phyloP scores from a whole-genome alignment of 306 rosid genomes.

The Geum urbanum region DNA sequence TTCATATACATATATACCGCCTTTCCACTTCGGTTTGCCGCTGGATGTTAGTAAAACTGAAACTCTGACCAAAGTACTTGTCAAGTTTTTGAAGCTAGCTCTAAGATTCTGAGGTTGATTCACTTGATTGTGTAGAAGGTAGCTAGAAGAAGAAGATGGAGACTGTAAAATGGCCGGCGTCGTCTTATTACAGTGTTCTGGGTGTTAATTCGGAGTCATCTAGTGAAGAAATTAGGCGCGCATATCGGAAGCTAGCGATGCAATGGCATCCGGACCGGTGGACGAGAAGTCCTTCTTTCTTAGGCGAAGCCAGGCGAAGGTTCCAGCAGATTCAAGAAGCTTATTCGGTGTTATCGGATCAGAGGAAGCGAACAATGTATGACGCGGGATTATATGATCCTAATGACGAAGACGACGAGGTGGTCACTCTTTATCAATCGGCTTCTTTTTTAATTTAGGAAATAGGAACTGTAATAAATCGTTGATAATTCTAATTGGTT shows the following conservation, averaged over 20 bases:
- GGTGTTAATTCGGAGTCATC: conserved; percentile 56
- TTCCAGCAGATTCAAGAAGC: conserved; percentile 86
- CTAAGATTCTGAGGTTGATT: conserved; percentile 5
- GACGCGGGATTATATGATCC: conserved; percentile 70
- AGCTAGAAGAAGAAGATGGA: conserved; percentile 29
- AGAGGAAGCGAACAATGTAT: conserved; percentile 51
- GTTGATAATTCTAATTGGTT: not conserved
- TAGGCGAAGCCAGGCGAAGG: conserved; percentile 53
- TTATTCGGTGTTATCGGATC: conserved; percentile 74
- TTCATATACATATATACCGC: not conserved
- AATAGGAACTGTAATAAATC: not conserved
- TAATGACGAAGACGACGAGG: conserved; percentile 65
- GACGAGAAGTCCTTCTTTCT: conserved; percentile 50
- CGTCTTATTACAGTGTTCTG: conserved; percentile 55
- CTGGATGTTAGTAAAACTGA: not conserved
- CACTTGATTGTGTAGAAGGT: not conserved
- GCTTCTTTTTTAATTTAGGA: not conserved
- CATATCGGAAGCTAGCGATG: conserved; percentile 80
- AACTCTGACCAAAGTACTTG: not conserved
- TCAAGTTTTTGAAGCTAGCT: not conserved
- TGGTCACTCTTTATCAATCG: not conserved
- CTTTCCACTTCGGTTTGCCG: not conserved
- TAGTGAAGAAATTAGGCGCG: conserved; percentile 59
- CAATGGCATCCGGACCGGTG: conserved; percentile 90
- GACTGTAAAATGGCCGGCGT: not conserved